Evolutionary conservation across 2,329 filamentous ascomycete species (phyloP), one percentile per base, ranked within the genome.

Genomic region (Elsinoe arachidis): DNA sequence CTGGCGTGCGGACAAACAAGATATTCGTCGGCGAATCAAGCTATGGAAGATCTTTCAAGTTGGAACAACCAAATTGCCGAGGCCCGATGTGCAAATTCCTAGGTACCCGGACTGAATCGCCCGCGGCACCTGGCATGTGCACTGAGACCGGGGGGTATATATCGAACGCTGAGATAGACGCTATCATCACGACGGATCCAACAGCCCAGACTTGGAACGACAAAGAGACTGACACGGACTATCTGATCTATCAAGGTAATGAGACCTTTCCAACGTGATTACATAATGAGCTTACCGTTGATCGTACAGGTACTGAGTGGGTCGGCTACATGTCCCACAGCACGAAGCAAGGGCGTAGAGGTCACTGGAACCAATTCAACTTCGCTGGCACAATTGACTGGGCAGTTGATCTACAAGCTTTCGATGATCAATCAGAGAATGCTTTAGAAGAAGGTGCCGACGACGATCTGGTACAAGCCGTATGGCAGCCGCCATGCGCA

Each of bases 1-100:
- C 78, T 2, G 71, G 72, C 5, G 83, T 95, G 0, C 66, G 78
- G 0, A 68, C 82, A 0, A 66, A 76, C 59, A 95, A 95, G 72
- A 80, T 96, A 55, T 85, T 93, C 4, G 70, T 95, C 15, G 90
- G 90, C 3, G 90, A 95, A 85, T 89, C 90, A 2, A 75, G 96
- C n/a, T 96, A 95, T 68, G 91, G 90, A 2, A 86, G 89, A 34
- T 82, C 87, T 0, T 96, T 95, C 69, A 77, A 83, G n/a, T 70
- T 74, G 59, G 64, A 66, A 14, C 38, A 30, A 34, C 47, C 60
- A 3, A 41, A 49, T n/a, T 72, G 70, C 56, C 59, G 43, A n/a
- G 62, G 60, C 1, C 58, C 58, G 1, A 60, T 58, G 14, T 70
- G 67, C 57, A 63, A 59, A 12, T 70, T 61, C 53, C 65, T 62